These are phyloP conservation scores for Lactifluus rugatus DNA, from an alignment of 768 basidiomycete genomes.

Conservation along the genomic window DNA sequence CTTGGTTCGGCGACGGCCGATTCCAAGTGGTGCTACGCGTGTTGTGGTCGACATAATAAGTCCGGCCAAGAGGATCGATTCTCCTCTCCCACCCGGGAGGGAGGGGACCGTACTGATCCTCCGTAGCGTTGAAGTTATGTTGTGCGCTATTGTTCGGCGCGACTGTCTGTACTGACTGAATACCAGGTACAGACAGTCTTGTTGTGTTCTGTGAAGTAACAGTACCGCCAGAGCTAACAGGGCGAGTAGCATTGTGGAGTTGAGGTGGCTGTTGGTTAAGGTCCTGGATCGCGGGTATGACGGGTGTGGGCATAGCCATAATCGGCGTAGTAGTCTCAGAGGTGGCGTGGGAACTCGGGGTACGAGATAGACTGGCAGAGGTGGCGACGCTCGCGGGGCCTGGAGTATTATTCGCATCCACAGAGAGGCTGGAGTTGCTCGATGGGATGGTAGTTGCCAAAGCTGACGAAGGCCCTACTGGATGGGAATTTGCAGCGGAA, in stretches of 20 bases:
- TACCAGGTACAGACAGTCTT: conserved; percentile 31
- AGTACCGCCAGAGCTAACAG: conserved; percentile 29
- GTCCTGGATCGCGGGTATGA: conserved; percentile 26
- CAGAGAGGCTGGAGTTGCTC: conserved; percentile 48
- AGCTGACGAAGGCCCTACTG: conserved; percentile 50
- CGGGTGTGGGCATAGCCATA: conserved; percentile 27
- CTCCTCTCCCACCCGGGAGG: conserved; percentile 95
- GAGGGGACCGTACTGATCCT: conserved; percentile 87
- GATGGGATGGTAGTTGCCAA: conserved; percentile 48
- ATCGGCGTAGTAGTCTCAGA: conserved; percentile 30
- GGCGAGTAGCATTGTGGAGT: conserved; percentile 27
- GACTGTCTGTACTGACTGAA: conserved; percentile 21
- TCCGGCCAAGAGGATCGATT: conserved; percentile 89
- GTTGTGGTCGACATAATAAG: conserved; percentile 99
- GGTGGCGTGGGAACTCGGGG: conserved; percentile 56
- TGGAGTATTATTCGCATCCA: conserved; percentile 37
- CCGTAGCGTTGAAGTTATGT: conserved; percentile 83
- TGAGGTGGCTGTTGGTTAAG: conserved; percentile 23
- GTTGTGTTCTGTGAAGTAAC: conserved; percentile 18
- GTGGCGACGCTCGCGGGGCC: conserved; percentile 28
- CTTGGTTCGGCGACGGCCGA: conserved; percentile 70
- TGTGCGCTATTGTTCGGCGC: conserved; percentile 33
- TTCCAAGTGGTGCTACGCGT: conserved; percentile 98
- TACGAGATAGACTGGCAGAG: conserved; percentile 45
- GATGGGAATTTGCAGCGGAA: conserved; percentile 77